Base-by-base conservation (phyloP, 495 filamentous ascomycete genomes). In the Aspergillus carlsbadensis region DNA sequence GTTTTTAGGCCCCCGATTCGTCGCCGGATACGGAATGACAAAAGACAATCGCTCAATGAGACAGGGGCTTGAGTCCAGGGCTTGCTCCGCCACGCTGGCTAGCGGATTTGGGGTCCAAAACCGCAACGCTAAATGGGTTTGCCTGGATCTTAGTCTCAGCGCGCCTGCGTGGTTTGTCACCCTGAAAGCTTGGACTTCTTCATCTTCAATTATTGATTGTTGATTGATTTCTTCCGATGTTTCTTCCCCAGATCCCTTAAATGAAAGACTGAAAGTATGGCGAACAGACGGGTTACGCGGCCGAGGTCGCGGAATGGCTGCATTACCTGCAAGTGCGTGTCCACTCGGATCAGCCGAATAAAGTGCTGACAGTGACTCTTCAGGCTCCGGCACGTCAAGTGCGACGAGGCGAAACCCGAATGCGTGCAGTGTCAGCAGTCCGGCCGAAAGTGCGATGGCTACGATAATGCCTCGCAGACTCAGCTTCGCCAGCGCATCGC, bases 331-430 rank as follows among this genome's bases (percentile, higher is more conserved):
- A 60, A 60, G 62, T 64, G 44, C 10, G 61, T 41, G 10, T 18
- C 17, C 43, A 34, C 21, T 24, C 46, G 10, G 14, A 33, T 7
- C 5, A 8, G 4, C 7, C 10, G 6, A 45, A 18, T 42, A 10
- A 46, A 6, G 36, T 24, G 15, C 20, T 43, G 21, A 47, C n/a
- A 11, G 33, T 13, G n/a, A 52, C 0, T 0, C 10, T 18, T 46
- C 33, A 85, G 83, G 59, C 76, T 75, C 54, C 76, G 84, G 54
- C 77, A 82, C 57, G 80, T 87, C 33, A 87, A 87, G 69, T 87
- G 84, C 70, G 84, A 81, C 69, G 84, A 87, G 65, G 68, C 63
- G 54, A 81, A 81, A 49, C 83, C 84, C 7, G 61, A 68, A 14
- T 87, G 83, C 57, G 64, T 65, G n/a, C 78, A 80, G 36, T 87